Base-by-base conservation (phyloP, 768 basidiomycete species). In the Macrocybe gigantea region DNA sequence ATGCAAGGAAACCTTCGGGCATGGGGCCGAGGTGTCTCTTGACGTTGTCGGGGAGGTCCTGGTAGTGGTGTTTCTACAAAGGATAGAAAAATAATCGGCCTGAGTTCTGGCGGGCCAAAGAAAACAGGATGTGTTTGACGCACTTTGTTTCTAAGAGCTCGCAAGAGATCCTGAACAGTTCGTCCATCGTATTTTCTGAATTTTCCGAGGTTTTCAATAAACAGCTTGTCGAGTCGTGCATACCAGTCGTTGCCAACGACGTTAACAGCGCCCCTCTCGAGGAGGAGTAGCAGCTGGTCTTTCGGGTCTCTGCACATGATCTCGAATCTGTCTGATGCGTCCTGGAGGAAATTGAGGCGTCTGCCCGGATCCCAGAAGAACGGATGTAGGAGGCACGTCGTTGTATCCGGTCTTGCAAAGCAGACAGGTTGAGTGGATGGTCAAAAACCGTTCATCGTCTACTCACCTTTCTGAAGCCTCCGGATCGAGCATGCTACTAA, bases 281-380 rank as follows among this genome's bases (percentile, higher is more conserved):
- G 77, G 8, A 75, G 67, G 9, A 89, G 56, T 15, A 99, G 74
- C 48, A 81, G 76, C 0, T 80, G 74, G 48, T 95, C 91, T 48
- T 82, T 83, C 0, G 94, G 93, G 41, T 95, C 93, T 31, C 92
- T 81, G 55, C 85, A 88, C 92, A 98, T 95, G 62, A 93, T 93
- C 66, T 98, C 96, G 64, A 98, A 99, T 5, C 94, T 81, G 65
- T 98, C 95, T 0, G 93, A 96, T 0, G 93, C 91, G 53, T 98
- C 96, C 65, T 95, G 94, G n/a, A 99, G 72, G 76, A 99, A 99
- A 44, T 79, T 82, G 5, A 99, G 70, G 37, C 95, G 79, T 48
- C 87, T 82, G 6, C 77, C 84, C 0, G 93, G 70, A 47, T 93
- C 85, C 96, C 96, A 99, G 73, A 97, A 99, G 74, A 89, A 95